Percentiles rank a stretch among this genome's conserved stretches.
These are phyloP conservation scores for Vitis hybrid DNA, from an alignment of 177 flowering plant genomes.

Conservation along the genomic window DNA sequence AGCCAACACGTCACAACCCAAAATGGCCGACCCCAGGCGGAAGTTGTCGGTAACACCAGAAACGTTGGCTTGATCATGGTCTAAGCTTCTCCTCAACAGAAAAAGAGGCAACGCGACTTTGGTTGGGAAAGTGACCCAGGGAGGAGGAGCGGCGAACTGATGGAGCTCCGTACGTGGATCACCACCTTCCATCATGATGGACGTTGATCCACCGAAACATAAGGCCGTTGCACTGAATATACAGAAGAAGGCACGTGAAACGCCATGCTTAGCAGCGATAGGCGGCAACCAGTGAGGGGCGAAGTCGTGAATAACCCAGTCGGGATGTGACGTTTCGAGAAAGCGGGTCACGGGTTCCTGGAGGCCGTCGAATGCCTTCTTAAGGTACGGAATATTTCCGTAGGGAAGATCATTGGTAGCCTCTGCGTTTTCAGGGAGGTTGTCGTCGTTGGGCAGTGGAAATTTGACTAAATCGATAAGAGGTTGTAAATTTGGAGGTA, in stretches of 20 bases:
- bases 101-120: constrained; percentile 4
- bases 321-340: constrained; percentile 20
- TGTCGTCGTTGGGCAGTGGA: constrained; percentile 18
- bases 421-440: constrained; percentile 30
- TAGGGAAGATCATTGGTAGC: constrained; percentile 30
- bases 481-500: constrained; percentile 18
- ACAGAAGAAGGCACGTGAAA: constrained; percentile 27
- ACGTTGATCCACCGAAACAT: constrained; percentile 11
- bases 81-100: too few species aligned
- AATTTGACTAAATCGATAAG: constrained; percentile 19
- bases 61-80: too few species aligned
- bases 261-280: constrained; percentile 18
- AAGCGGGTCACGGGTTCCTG: constrained; percentile 14
- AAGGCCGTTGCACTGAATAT: constrained; percentile 12
- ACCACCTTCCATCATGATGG: not conserved
- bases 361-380: constrained; percentile 35
- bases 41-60: too few species aligned
- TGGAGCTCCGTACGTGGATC: constrained; percentile 15
- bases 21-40: not conserved
- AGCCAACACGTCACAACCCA: constrained; percentile 7
- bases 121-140: constrained; percentile 41
- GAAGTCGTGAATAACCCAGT: constrained; percentile 46
- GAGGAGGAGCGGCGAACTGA: constrained; percentile 29
- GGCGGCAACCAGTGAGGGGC: constrained; percentile 36
- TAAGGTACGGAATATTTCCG: constrained; percentile 22